Evolutionary conservation across 1,284 basidiomycete genomes (phyloP).

Genomic region (Fomes fomentarius): DNA sequence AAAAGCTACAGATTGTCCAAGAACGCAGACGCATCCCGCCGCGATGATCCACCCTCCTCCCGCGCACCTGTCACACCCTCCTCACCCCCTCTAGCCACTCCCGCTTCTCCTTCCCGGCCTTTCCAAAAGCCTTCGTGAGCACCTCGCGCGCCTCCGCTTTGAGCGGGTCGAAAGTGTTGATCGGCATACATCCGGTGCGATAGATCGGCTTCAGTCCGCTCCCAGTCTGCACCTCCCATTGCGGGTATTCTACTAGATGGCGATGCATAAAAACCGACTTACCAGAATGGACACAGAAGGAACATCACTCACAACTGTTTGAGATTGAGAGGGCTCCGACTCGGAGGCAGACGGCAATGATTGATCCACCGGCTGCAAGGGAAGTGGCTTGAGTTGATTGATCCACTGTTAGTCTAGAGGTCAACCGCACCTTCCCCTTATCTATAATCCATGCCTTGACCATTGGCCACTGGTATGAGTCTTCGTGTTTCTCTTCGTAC

Average conservation of each 20-base stretch:
- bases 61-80: conserved; percentile 11
- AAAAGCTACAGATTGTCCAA: conserved; percentile 1
- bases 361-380: no score
- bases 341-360: no score
- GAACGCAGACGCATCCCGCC: conserved; percentile 12
- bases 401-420: no score
- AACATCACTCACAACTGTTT: background rate
- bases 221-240: conserved; percentile 30
- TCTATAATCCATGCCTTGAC: no score
- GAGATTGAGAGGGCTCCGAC: no score
- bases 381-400: no score
- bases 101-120: conserved; percentile 26
- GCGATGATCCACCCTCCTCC: conserved; percentile 18
- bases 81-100: conserved; percentile 18
- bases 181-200: conserved; percentile 22
- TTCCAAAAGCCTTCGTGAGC: conserved; percentile 24
- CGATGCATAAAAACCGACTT: background rate
- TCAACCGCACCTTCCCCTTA: no score
- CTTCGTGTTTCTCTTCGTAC: no score
- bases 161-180: conserved; percentile 27
- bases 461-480: no score
- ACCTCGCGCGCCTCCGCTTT: conserved; percentile 20
- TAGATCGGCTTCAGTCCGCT: conserved; percentile 23
- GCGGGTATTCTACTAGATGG: conserved; percentile 31
- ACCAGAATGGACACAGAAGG: conserved; percentile 11